Evolutionary conservation across 2,329 filamentous ascomycete genomes (phyloP).

Genomic region (Lachnellula occidentalis): DNA sequence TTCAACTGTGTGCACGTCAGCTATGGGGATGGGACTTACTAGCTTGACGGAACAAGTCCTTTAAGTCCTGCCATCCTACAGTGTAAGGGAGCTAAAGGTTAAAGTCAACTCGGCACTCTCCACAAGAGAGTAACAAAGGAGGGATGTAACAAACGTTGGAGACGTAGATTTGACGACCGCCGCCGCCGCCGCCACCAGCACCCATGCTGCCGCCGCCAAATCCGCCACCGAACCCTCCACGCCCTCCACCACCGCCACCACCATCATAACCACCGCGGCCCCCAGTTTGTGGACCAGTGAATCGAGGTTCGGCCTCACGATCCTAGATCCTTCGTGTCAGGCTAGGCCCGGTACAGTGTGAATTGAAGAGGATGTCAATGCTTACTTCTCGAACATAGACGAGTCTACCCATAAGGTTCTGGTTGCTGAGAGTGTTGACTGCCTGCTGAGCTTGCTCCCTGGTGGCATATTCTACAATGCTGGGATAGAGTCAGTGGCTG

Average conservation of each 20-base stretch:
- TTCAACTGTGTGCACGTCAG: conserved; percentile 22
- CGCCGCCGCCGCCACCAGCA: conserved; percentile 54
- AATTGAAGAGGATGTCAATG: conserved; percentile 8
- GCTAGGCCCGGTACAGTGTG: conserved; percentile 7
- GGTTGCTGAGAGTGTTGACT: conserved; percentile 96
- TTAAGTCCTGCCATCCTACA: conserved; percentile 97
- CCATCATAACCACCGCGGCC: conserved; percentile 58
- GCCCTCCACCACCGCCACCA: conserved; percentile 30
- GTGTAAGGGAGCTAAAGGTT: conserved; percentile 80
- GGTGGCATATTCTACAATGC: conserved; percentile 99
- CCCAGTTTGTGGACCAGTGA: conserved; percentile 67
- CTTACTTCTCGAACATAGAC: conserved; percentile 96
- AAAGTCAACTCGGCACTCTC: conserved; percentile 33
- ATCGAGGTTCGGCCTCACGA: conserved; percentile 95
- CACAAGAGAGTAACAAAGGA: conserved; percentile 26
- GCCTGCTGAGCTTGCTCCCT: conserved; percentile 98
- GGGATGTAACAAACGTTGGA: conserved; percentile 79
- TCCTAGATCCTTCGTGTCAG: conserved; percentile 53
- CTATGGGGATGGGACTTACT: conserved; percentile 54
- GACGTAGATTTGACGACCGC: conserved; percentile 89
- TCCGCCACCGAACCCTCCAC: conserved; percentile 49
- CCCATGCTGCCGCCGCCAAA: conserved; percentile 37
- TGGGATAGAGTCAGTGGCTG: conserved; percentile 35
- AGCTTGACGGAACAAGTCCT: conserved; percentile 97
- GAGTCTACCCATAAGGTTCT: conserved; percentile 96